These are phyloP conservation scores for Plasmodium berghei DNA, from an alignment of 169 alveolate genomes.

Conservation along the genomic window DNA sequence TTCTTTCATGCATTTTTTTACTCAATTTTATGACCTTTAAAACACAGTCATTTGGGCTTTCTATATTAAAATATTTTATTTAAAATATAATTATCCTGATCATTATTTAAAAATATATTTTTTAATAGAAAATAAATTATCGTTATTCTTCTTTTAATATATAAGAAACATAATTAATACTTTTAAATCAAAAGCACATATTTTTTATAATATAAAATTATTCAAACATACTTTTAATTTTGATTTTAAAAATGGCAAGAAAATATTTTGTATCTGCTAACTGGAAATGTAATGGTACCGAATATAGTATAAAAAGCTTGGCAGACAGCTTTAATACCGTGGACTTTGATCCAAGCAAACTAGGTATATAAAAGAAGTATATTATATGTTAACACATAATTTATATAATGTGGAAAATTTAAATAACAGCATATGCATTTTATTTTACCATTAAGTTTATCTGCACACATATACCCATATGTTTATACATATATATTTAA, in stretches of 20 bases:
- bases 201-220: too few relatives aligned
- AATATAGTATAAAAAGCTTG: constrained; percentile 85
- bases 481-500: neutral
- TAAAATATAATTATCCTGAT: too few relatives aligned
- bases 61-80: too few relatives aligned
- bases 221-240: neutral
- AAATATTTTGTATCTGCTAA: constrained; percentile 95
- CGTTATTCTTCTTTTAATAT: too few relatives aligned
- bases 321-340: constrained; percentile 83
- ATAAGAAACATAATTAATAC: too few relatives aligned
- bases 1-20: too few relatives aligned
- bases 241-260: constrained; percentile 82
- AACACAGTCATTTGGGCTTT: too few relatives aligned
- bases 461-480: neutral
- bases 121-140: too few relatives aligned
- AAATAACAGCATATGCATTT: too few relatives aligned
- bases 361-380: constrained; percentile 16
- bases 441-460: neutral
- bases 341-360: constrained; percentile 79
- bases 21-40: too few relatives aligned
- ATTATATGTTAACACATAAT: neutral
- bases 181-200: too few relatives aligned
- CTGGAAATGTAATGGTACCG: constrained; percentile 96
- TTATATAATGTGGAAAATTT: neutral
- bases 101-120: too few relatives aligned